Evolutionary conservation across 148 eudicot species (phyloP), one percentile per base, ranked within the genome.

Genomic region (Silene latifolia): DNA sequence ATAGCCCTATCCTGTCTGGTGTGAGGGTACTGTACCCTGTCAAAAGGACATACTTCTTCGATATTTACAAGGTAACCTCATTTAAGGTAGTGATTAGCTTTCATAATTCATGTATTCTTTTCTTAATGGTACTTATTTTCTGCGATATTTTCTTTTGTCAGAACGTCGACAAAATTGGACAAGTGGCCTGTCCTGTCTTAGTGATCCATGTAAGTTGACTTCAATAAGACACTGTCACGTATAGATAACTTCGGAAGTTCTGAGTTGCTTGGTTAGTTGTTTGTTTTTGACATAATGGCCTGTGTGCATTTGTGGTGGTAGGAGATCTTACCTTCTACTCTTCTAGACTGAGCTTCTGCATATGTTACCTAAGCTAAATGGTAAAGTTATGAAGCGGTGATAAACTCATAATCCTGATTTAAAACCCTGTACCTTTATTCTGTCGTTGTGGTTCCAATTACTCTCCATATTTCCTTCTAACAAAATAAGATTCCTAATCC

Each of bases 1-100:
- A 94, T 74, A 91, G 97, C 80, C 97, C 98, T 35, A 91, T 94
- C 44, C 83, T 89, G 47, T 94, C 98, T 71, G 98, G 98, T 39
- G 77, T 94, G 59, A 85, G 97, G 77, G 98, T 94, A 67, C 82
- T 94, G 65, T 88, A 91, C 80, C 89, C 98, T 78, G 90, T 86
- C 66, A 94, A 89, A 81, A 83, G 92, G 71, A 88, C 96, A 19
- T 94, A 82, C 76, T 94, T 95, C 93, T 94, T 94, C 58, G 98
- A 94, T 78, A 94, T 94, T 51, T 94, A 85, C 86, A 94, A 94
- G 98, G 98, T 91, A 85, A 77, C 54, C n/a, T n/a, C 32, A 44
- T 25, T 17, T n/a, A 47, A 56, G 19, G 20, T 25, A 14, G 3
- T 23, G 18, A 27, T 51, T 48, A 71, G 2, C 23, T 65, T 63